Evolutionary conservation across 306 rosid species (phyloP).

Genomic region (Fragaria vesca): DNA sequence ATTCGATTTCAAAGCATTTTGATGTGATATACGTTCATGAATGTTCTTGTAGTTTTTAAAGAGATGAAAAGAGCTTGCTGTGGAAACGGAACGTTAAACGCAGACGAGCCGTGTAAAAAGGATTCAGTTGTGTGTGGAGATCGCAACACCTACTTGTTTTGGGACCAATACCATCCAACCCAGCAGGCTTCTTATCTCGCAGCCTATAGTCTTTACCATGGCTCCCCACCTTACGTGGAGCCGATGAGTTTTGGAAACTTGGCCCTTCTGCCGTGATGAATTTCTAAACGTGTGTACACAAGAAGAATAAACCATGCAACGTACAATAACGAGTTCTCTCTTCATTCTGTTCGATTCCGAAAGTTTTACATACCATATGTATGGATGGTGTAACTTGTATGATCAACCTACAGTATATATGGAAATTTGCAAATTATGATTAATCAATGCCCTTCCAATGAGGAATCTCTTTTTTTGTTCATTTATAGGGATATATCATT

Average conservation of each 20-base stretch:
- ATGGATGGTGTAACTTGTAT: not conserved
- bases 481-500: too few species aligned
- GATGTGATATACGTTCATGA: not conserved
- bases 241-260: conserved; percentile 42
- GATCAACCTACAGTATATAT: not conserved
- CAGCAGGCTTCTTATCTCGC: conserved; percentile 26
- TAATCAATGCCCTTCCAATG: too few species aligned
- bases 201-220: conserved; percentile 8
- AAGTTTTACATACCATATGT: too few species aligned
- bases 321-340: not conserved
- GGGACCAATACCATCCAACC: conserved; percentile 64
- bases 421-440: not conserved
- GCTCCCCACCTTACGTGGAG: not conserved
- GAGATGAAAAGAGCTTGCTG: conserved; percentile 48
- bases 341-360: not conserved
- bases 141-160: conserved; percentile 33
- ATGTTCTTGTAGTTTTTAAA: conserved; percentile 32
- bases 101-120: conserved; percentile 24
- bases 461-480: too few species aligned
- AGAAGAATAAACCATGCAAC: not conserved
- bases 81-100: conserved; percentile 40
- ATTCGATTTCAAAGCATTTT: not conserved
- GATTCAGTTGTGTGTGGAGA: conserved; percentile 20
- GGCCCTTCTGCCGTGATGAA: not conserved
- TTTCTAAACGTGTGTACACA: not conserved